Base-by-base conservation (phyloP, 2,329 filamentous ascomycete genomes). In the Penicillium sp. region DNA sequence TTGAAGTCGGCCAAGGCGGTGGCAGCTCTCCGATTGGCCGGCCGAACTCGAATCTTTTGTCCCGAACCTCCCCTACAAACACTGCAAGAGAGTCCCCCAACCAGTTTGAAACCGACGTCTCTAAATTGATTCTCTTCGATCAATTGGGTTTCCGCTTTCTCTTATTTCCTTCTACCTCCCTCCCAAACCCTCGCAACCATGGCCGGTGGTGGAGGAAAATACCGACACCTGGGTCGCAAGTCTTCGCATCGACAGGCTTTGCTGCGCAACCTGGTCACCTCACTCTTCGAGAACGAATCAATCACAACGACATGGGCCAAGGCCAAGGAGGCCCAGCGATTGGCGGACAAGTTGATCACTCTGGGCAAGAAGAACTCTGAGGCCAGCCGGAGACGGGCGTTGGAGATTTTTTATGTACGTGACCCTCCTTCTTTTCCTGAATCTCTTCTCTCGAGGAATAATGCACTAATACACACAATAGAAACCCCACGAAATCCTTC, bases 301-400 rank as follows among this genome's bases (percentile, higher is more conserved):
- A 96, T 99, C 79, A 87, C 89, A 63, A 99, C 95, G 50, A 96
- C 95, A 78, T 97, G 90, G 84, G 88, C 89, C 74, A 98, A 98
- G 79, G 95, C 95, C 48, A 99, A 98, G 79, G 95, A 99, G 80
- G 90, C 95, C 21, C 95, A 99, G 79, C 85, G 90, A 44, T 76
- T 98, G 66, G 95, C 93, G 8, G 95, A 99, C 74, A 96, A 96
- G 81, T 82, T 98, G 65, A 93, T 99, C 69, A 97, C 93, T 4
- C 76, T 96, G 67, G 93, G 90, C 21, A 99, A 98, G 84, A 90
- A 88, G 79, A 91, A 97, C 75, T 96, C 93, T 42, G 88, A 92
- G 70, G 90, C 91, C 21, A 89, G 88, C 59, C 84, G 85, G 74
- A 83, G 87, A 71, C 85, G 84, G 65, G 93, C 92, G n/a, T 80